Evolutionary conservation across 202 grass and related monocot genomes (phyloP), one percentile per base, ranked within the genome.

Genomic region (Digitaria exilis): DNA sequence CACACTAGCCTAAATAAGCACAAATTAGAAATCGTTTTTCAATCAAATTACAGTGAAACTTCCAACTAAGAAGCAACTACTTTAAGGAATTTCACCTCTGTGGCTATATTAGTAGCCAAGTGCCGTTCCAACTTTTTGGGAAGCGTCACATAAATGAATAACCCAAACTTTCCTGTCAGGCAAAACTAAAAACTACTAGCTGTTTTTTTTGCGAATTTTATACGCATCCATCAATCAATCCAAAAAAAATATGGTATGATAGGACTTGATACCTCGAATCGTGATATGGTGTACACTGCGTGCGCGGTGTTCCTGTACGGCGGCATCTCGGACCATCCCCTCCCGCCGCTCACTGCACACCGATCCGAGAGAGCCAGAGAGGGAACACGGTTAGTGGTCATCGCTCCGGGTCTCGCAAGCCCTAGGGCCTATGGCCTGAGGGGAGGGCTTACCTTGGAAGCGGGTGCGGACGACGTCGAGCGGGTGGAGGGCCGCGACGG

Each of bases 391-490:
- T 42, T 17, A 81, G 24, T 28, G 51, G 43, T 28, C 77, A 7
- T n/a, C 6, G 46, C 24, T 85, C 49, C n/a, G n/a, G 56, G 3
- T 45, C 55, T 81, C 59, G 9, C 18, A 59, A 71, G 50, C 28
- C 73, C 73, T 41, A 82, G 55, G 44, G 57, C 21, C 58, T 44
- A 30, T 25, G 55, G 76, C 8, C 25, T 29, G 26, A 35, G 46
- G 65, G 16, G 45, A 22, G 21, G 24, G 32, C 0, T 76, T 87
- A 96, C 96, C 96, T 92, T 98, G 96, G 72, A 98, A 93, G 75
- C 96, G 88, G n/a, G 96, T 98, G 64, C 96, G 96, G 83, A 96
- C 91, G 73, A 98, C 96, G 71, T 98, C 96, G 60, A 98, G 96
- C 34, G 96, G 96, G 81, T 98, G 91, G 58, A 98, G 88, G 39